Conservation (phyloP, 176 grass and related monocot species). For the Phyllostachys edulis region DNA sequence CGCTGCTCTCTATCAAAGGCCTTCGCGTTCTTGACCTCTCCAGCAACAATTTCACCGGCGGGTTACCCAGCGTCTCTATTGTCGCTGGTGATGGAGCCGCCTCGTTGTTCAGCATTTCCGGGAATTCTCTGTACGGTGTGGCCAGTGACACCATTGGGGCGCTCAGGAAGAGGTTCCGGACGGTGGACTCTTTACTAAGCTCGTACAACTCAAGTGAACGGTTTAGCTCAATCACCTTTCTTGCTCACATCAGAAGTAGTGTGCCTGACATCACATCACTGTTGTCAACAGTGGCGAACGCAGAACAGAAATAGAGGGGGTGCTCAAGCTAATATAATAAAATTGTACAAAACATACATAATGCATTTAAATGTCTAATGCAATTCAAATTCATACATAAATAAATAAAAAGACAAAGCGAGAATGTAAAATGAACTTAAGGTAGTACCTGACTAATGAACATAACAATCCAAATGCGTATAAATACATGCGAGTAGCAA, state of each 20-base stretch:
- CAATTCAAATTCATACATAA: no score
- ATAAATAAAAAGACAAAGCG: no score
- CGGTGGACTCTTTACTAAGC: conserved; percentile 33
- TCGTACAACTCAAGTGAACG: neutral
- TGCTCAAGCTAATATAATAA: no score
- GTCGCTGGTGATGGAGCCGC: neutral
- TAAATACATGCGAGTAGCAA: no score
- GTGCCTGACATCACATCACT: neutral
- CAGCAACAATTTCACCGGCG: no score
- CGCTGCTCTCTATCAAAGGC: conserved; percentile 36
- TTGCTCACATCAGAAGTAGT: neutral
- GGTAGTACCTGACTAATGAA: no score
- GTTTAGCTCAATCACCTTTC: neutral
- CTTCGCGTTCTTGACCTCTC: conserved; percentile 68
- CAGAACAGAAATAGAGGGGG: no score
- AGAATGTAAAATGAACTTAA: no score
- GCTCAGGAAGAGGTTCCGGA: conserved; percentile 40
- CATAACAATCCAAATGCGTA: no score
- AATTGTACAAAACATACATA: no score
- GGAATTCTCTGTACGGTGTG: conserved; percentile 65
- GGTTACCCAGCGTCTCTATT: conserved; percentile 19
- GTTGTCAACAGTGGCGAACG: no score
- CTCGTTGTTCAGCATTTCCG: conserved; percentile 55
- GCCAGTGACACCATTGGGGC: conserved; percentile 14
- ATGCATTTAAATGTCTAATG: no score